phyloP scores from a whole-genome alignment of 2,329 filamentous ascomycete species.

The Penicillium sp. region DNA sequence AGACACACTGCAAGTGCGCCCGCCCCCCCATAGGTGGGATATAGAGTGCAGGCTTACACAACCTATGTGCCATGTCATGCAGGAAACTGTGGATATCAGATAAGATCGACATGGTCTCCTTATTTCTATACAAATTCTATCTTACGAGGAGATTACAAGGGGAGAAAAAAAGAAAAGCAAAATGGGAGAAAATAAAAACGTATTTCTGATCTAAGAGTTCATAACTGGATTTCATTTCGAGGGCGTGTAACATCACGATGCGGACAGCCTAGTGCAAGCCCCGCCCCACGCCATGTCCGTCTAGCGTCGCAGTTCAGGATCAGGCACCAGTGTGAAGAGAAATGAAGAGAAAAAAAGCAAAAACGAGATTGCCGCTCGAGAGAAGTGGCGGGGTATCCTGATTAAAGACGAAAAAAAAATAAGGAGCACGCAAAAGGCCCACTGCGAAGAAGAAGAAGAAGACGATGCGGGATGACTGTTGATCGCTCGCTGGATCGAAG shows the following conservation, averaged over 20 bases:
- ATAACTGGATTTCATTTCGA: slow-evolving; percentile 1
- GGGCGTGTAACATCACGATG: slow-evolving; percentile 1
- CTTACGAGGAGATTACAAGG: background rate
- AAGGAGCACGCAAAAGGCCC: slow-evolving; percentile 7
- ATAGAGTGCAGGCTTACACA: background rate
- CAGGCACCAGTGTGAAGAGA: slow-evolving; percentile 16
- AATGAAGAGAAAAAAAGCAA: slow-evolving; percentile 12
- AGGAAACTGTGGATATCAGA: background rate
- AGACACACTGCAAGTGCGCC: background rate
- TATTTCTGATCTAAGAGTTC: background rate
- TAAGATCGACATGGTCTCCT: background rate
- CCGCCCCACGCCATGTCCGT: slow-evolving; percentile 15
- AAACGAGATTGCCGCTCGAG: slow-evolving; percentile 33
- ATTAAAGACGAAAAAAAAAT: slow-evolving; percentile 27
- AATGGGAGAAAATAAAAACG: background rate
- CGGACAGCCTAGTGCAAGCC: background rate
- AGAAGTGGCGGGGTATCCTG: slow-evolving; percentile 44
- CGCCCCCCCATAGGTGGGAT: background rate
- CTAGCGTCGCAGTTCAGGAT: slow-evolving; percentile 11
- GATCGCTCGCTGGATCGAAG: slow-evolving; percentile 1
- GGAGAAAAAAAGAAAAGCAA: background rate
- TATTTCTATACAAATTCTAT: background rate
- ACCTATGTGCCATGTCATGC: background rate
- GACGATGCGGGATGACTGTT: slow-evolving; percentile 10
- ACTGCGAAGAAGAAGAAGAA: slow-evolving; percentile 15